Conservation (phyloP, 2,329 filamentous ascomycete genomes). For the Epichloe festucae region DNA sequence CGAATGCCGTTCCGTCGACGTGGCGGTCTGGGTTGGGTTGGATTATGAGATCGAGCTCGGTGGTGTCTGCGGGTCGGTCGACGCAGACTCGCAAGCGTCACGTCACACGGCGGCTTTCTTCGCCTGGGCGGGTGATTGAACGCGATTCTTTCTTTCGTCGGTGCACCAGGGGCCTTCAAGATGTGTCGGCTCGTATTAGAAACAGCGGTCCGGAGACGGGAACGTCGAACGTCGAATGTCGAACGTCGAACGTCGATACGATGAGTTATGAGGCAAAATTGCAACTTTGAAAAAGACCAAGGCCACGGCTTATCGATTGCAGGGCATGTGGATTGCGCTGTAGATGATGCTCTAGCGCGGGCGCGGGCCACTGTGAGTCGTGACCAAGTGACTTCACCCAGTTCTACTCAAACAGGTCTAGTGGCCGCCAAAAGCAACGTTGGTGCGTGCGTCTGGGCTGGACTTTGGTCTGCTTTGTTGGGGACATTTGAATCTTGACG, state of each 20-base stretch:
- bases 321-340: no score
- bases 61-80: neutral
- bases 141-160: neutral
- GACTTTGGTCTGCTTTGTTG: no score
- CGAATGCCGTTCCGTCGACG: slow-evolving; percentile 4
- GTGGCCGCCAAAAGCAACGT: no score
- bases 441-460: no score
- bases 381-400: no score
- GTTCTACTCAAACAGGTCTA: no score
- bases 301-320: slow-evolving; percentile 4
- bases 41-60: neutral
- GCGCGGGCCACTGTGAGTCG: no score
- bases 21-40: slow-evolving; percentile 1
- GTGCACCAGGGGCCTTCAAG: neutral
- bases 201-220: no score
- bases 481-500: no score
- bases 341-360: neutral
- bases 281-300: neutral
- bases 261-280: no score
- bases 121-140: neutral
- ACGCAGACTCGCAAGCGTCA: neutral
- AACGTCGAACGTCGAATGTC: no score
- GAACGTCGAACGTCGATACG: no score
- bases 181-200: neutral
- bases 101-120: neutral